Evolutionary conservation across 352 stramenopile genomes (phyloP), one percentile per base, ranked within the genome.

Genomic region (Phytophthora constricta): DNA sequence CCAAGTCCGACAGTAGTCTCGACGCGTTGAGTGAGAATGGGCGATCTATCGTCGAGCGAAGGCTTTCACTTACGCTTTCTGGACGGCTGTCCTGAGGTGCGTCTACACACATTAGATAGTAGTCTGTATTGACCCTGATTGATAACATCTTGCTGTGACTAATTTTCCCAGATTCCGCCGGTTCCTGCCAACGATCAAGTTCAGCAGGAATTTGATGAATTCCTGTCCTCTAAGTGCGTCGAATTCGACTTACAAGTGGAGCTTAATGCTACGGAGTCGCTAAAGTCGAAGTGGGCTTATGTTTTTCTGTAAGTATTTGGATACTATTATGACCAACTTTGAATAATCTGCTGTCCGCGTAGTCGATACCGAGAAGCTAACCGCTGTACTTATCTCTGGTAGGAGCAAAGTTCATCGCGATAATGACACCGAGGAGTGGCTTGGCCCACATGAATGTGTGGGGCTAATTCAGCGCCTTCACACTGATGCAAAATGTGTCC

Each of bases 281-380:
- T 76, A 20, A 72, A 82, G 43, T 82, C 76, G 23, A 91, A 93
- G 76, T 93, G 85, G 85, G 77, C 84, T 50, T 90, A 90, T 62
- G 53, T 77, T n/a, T 88, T 82, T 61, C 52, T 93, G 75, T 89
- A 74, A 75, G 80, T 80, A 47, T 22, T 33, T n/a, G 27, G 3
- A 42, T 4, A 34, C 26, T 22, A 57, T 31, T n/a, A 41, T 20
- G 31, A 45, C 3, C 1, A n/a, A 31, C 22, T 17, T 49, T 10
- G 8, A 10, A 14, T 27, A n/a, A n/a, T n/a, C n/a, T n/a, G n/a
- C n/a, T n/a, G n/a, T n/a, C n/a, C n/a, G n/a, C n/a, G n/a, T n/a
- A n/a, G n/a, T n/a, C n/a, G n/a, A n/a, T n/a, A n/a, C n/a, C n/a
- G n/a, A n/a, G n/a, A n/a, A n/a, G n/a, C n/a, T n/a, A n/a, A n/a